Evolutionary conservation across 495 filamentous ascomycete genomes (phyloP).

Genomic region (Hypoxylon perforatum): DNA sequence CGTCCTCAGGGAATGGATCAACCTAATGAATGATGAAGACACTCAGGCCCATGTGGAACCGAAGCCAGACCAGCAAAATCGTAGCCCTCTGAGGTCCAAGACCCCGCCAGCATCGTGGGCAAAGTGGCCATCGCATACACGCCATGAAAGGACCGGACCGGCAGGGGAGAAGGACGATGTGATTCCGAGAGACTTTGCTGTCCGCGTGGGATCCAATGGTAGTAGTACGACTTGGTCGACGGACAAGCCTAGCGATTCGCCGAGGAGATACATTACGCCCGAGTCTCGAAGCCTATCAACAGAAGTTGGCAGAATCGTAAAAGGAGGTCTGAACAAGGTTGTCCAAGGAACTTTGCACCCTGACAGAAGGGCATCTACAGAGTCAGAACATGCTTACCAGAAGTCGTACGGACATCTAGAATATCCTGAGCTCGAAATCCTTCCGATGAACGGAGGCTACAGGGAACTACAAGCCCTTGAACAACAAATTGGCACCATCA

Average conservation of each 20-base stretch:
- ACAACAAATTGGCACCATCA: conserved; percentile 49
- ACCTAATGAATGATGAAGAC: conserved; percentile 44
- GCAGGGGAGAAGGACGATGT: conserved; percentile 41
- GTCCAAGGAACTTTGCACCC: conserved; percentile 31
- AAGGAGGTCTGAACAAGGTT: conserved; percentile 47
- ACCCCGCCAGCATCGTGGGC: conserved; percentile 51
- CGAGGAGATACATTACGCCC: conserved; percentile 18
- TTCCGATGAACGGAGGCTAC: conserved; percentile 44
- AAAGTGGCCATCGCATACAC: conserved; percentile 52
- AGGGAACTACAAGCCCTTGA: conserved; percentile 48
- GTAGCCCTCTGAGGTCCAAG: conserved; percentile 18
- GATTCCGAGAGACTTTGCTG: conserved; percentile 33
- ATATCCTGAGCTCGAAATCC: conserved; percentile 51
- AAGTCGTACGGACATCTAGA: conserved; percentile 39
- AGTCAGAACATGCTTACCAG: conserved; percentile 13
- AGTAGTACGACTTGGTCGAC: conserved; percentile 25
- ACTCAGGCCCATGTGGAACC: conserved; percentile 16
- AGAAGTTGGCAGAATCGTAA: conserved; percentile 48
- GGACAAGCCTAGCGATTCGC: conserved; percentile 10
- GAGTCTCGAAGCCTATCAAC: conserved; percentile 40
- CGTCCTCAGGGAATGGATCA: conserved; percentile 46
- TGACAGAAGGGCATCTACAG: conserved; percentile 25
- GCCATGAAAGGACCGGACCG: conserved; percentile 45
- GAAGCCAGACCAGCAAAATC: conserved; percentile 16
- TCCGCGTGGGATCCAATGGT: conserved; percentile 4